phyloP scores from a whole-genome alignment of 352 stramenopile species.

The Phytophthora hybrid region DNA sequence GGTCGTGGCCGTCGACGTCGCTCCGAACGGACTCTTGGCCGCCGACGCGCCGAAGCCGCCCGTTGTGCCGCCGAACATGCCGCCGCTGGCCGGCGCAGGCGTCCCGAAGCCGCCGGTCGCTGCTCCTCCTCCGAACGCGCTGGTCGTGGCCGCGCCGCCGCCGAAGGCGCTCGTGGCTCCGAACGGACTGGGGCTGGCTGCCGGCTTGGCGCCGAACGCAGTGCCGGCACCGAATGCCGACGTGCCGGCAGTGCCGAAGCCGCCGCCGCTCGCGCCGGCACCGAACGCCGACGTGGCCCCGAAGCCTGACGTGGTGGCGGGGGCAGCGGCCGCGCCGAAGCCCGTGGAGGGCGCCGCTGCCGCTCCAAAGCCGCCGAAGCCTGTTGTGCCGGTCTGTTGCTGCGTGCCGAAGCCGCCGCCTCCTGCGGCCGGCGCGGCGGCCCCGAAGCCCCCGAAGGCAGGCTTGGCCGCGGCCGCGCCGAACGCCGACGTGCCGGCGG shows the following conservation, averaged over 20 bases:
- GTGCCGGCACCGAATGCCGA: slow-evolving; percentile 54
- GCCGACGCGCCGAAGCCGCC: slow-evolving; percentile 49
- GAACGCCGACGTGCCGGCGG: slow-evolving; percentile 50
- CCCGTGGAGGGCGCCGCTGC: slow-evolving; percentile 31
- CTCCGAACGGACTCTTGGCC: slow-evolving; percentile 63
- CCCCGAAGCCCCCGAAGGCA: slow-evolving; percentile 52
- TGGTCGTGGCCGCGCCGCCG: slow-evolving; percentile 38
- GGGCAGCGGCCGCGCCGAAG: slow-evolving; percentile 46
- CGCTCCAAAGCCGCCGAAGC: slow-evolving; percentile 53
- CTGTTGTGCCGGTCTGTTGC: slow-evolving; percentile 28
- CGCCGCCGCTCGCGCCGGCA: slow-evolving; percentile 27
- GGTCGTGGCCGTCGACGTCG: slow-evolving; percentile 41
- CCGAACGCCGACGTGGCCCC: slow-evolving; percentile 44
- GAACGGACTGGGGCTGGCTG: slow-evolving; percentile 73
- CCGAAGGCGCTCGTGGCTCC: slow-evolving; percentile 67
- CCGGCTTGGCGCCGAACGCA: slow-evolving; percentile 64
- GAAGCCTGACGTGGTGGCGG: slow-evolving; percentile 48
- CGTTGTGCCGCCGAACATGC: slow-evolving; percentile 55
- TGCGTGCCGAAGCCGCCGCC: slow-evolving; percentile 34
- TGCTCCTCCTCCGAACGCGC: slow-evolving; percentile 48
- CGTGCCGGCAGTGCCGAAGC: slow-evolving; percentile 38
- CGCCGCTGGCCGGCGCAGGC: slow-evolving; percentile 32
- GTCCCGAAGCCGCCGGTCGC: slow-evolving; percentile 50
- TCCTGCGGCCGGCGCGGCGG: slow-evolving; percentile 17
- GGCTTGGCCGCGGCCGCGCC: slow-evolving; percentile 43